A percentile compares a stretch with the other conserved stretches of the same genome.
These are phyloP conservation scores for Pleurotus giganteus DNA, from an alignment of 768 basidiomycete species.

Conservation along the genomic window DNA sequence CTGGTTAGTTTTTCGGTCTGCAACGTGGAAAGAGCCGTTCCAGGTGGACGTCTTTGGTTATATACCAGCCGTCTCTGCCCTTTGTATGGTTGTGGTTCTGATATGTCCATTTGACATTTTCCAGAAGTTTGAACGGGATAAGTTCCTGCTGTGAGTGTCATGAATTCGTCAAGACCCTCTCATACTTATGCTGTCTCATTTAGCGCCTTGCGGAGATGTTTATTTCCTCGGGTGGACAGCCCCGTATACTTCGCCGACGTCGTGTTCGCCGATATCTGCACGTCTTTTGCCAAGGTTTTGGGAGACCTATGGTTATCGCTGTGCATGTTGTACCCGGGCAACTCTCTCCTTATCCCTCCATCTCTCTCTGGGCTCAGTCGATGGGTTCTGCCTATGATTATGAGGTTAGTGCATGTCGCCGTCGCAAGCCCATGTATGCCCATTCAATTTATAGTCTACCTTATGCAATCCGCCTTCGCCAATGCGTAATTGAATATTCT, in stretches of 20 bases:
- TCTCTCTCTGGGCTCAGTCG: slow-evolving; percentile 58
- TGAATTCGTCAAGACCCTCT: slow-evolving; percentile 8
- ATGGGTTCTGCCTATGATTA: slow-evolving; percentile 80
- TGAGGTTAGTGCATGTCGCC: slow-evolving; percentile 61
- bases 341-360: slow-evolving; percentile 68
- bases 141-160: slow-evolving; percentile 70
- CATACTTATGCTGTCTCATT: slow-evolving; percentile 2
- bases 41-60: slow-evolving; percentile 76
- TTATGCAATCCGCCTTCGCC: slow-evolving; percentile 89
- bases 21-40: slow-evolving; percentile 53
- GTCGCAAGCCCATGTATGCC: not conserved
- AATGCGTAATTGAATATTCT: slow-evolving; percentile 85
- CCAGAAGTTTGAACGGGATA: slow-evolving; percentile 70
- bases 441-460: slow-evolving; percentile 58
- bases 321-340: slow-evolving; percentile 83
- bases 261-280: slow-evolving; percentile 92
- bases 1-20: slow-evolving; percentile 67
- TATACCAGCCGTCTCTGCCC: slow-evolving; percentile 66
- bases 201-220: slow-evolving; percentile 75
- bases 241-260: slow-evolving; percentile 89
- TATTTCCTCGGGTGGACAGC: slow-evolving; percentile 57
- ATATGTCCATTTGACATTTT: slow-evolving; percentile 68
- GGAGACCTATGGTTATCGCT: slow-evolving; percentile 91
- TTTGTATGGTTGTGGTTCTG: slow-evolving; percentile 55
- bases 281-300: slow-evolving; percentile 94